phyloP scores from a whole-genome alignment of 2,329 filamentous ascomycete genomes.

The Bipolaris bicolor region DNA sequence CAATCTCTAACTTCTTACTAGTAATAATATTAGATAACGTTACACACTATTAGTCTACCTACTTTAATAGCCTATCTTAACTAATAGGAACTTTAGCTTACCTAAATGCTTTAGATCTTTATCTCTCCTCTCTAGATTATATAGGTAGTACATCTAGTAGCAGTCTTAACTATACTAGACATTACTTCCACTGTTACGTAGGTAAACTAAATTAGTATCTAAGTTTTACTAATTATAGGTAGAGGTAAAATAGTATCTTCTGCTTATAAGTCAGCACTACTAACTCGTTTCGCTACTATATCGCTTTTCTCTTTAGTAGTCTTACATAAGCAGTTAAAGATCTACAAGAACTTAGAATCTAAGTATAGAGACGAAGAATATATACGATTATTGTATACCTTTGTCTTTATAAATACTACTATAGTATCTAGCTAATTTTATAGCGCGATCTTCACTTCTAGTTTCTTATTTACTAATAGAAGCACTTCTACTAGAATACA shows the following conservation, averaged over 20 bases:
- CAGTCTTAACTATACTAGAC: slow-evolving; percentile 7
- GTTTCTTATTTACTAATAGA: slow-evolving; percentile 2
- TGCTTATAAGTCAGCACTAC: slow-evolving; percentile 8
- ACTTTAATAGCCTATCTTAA: background rate
- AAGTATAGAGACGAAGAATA: background rate
- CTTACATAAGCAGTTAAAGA: slow-evolving; percentile 5
- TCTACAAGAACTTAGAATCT: slow-evolving; percentile 5
- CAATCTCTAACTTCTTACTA: slow-evolving; percentile 14
- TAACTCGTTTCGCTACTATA: slow-evolving; percentile 2
- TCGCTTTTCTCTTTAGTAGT: slow-evolving; percentile 4
- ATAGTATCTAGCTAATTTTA: slow-evolving; percentile 1
- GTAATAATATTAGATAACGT: slow-evolving; percentile 5
- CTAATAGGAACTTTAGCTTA: slow-evolving; percentile 10
- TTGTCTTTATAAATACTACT: slow-evolving; percentile 1
- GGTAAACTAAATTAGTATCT: background rate
- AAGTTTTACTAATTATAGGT: slow-evolving; percentile 1
- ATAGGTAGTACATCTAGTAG: slow-evolving; percentile 6
- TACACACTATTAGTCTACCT: no score
- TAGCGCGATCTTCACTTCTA: slow-evolving; percentile 1
- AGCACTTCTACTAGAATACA: background rate
- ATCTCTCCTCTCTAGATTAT: slow-evolving; percentile 9
- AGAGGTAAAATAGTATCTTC: slow-evolving; percentile 1
- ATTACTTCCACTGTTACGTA: slow-evolving; percentile 8
- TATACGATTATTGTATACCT: background rate
- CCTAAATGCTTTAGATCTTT: slow-evolving; percentile 2